phyloP scores from a whole-genome alignment of 305 asterid species.

The Fraxinus paxiana region DNA sequence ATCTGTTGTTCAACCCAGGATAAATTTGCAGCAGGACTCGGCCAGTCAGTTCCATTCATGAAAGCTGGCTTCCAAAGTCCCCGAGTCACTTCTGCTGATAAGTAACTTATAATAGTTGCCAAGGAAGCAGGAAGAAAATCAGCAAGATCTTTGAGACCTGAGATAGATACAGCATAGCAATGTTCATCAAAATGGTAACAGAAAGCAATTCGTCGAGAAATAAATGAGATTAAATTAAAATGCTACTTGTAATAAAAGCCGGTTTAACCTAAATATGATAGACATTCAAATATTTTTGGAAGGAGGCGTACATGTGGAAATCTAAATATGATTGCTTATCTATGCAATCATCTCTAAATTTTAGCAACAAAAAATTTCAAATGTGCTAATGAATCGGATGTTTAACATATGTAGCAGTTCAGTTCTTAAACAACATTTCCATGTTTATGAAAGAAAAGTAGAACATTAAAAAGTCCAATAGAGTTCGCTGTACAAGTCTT shows the following conservation, averaged over 20 bases:
- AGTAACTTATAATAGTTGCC: constrained; percentile 81
- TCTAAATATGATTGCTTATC: constrained; percentile 2
- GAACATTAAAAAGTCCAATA: background rate
- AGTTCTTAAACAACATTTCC: constrained; percentile 8
- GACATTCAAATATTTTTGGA: constrained; percentile 6
- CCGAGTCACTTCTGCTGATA: constrained; percentile 92
- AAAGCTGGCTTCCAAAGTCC: constrained; percentile 94
- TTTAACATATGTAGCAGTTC: background rate
- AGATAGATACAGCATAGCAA: constrained; percentile 16
- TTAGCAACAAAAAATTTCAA: background rate
- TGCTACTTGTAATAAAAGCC: background rate
- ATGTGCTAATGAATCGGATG: background rate
- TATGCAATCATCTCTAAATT: background rate
- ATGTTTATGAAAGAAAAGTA: background rate
- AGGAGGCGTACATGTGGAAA: constrained; percentile 3
- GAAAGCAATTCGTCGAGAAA: constrained; percentile 4
- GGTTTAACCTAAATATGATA: background rate
- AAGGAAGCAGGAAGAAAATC: constrained; percentile 96
- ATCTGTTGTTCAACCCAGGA: constrained; percentile 79
- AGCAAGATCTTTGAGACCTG: constrained; percentile 98
- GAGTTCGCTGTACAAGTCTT: background rate
- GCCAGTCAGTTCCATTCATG: constrained; percentile 99
- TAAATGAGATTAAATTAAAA: background rate
- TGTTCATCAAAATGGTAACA: constrained; percentile 12
- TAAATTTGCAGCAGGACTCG: constrained; percentile 89